These are phyloP conservation scores for Chrysosporium queenslandicum DNA, from an alignment of 2,329 filamentous ascomycete genomes.

Conservation along the genomic window DNA sequence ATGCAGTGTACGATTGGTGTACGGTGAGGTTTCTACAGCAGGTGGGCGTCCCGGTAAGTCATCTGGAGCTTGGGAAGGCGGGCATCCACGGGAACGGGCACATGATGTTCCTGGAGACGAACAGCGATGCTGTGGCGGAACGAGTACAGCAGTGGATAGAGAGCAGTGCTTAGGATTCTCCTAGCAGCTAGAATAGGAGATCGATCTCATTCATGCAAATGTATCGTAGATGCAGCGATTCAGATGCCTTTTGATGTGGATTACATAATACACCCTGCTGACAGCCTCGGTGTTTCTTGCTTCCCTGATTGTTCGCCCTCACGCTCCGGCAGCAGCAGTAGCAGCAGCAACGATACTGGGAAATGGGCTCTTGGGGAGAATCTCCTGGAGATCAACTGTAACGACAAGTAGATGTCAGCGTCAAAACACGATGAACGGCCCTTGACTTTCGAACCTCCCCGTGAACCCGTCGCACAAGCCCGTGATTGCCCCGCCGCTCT, in stretches of 20 bases:
- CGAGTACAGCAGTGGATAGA: constrained; percentile 15
- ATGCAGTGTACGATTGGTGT: constrained; percentile 47
- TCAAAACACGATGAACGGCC: constrained; percentile 1
- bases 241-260: neutral
- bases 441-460: neutral
- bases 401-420: neutral
- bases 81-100: constrained; percentile 48
- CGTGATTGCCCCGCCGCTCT: constrained; percentile 1
- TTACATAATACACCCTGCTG: neutral
- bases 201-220: neutral
- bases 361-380: neutral
- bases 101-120: constrained; percentile 31
- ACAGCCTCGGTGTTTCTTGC: constrained; percentile 11
- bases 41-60: constrained; percentile 40
- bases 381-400: neutral
- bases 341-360: constrained; percentile 8
- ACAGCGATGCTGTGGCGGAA: constrained; percentile 17
- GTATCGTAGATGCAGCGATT: too few relatives aligned
- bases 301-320: neutral
- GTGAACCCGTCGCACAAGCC: neutral
- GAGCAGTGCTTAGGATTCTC: neutral
- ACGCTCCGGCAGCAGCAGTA: neutral
- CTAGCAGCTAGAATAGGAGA: neutral
- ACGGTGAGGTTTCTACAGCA: constrained; percentile 45
- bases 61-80: constrained; percentile 37